phyloP scores from a whole-genome alignment of 2,329 filamentous ascomycete species.

The Pochonia chlamydosporia region DNA sequence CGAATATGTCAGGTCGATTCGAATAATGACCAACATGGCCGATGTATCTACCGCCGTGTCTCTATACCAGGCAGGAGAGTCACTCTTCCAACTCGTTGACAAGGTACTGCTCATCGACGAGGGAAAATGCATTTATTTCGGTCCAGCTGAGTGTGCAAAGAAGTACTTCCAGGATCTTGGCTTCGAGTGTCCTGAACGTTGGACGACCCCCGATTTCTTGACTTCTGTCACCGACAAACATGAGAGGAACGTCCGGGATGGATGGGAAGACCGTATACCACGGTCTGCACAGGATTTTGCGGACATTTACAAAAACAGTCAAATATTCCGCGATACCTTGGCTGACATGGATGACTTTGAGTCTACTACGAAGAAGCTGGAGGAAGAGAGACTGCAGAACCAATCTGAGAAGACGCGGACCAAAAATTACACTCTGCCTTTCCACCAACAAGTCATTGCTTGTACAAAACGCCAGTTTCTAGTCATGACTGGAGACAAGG shows the following conservation, averaged over 20 bases:
- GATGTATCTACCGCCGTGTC: constrained; percentile 65
- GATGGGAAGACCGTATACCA: constrained; percentile 60
- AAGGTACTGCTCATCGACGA: constrained; percentile 71
- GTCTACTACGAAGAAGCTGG: constrained; percentile 49
- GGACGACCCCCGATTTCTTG: constrained; percentile 70
- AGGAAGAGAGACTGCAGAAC: constrained; percentile 40
- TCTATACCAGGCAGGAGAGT: constrained; percentile 65
- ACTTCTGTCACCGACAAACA: constrained; percentile 72
- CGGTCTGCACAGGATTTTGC: constrained; percentile 64
- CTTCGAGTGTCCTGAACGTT: constrained; percentile 64
- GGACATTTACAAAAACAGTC: constrained; percentile 58
- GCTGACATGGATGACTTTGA: constrained; percentile 59
- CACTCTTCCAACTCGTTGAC: constrained; percentile 63
- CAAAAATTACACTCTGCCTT: constrained; percentile 71
- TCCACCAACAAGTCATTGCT: constrained; percentile 64
- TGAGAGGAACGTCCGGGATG: constrained; percentile 62
- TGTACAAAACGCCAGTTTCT: constrained; percentile 72
- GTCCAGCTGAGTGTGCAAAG: constrained; percentile 55
- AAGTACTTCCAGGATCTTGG: constrained; percentile 66
- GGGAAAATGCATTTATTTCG: constrained; percentile 69
- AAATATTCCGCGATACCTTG: constrained; percentile 53
- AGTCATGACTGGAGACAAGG: constrained; percentile 69
- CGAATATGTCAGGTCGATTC: constrained; percentile 61
- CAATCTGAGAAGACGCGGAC: constrained; percentile 64
- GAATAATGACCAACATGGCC: constrained; percentile 64